Evolutionary conservation across 257 asterid species (phyloP), one percentile per base, ranked within the genome.

Genomic region (Craterostigma plantagineum): DNA sequence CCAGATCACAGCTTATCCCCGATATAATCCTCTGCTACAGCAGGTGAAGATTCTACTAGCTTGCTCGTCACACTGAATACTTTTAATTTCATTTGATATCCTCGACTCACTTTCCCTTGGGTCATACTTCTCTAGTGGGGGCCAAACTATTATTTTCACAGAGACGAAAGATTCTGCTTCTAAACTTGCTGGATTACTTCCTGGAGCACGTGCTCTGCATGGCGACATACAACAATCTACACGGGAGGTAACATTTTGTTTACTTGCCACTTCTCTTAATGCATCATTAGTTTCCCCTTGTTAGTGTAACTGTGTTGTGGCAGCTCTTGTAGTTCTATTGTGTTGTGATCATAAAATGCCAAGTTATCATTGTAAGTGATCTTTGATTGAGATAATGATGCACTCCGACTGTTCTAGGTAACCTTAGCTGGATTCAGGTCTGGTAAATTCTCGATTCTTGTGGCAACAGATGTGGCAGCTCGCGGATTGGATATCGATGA

Each of bases 401-500:
- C 42, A 33, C 27, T 13, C 14, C 47, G 38, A 48, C 58, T 54
- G 14, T 52, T 62, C 30, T 65, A 90, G 99, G 87, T 78, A 35
- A 90, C 99, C 13, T 77, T 90, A 42, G 34, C 63, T 38, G 94
- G 91, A 49, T 90, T 90, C 59, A 77, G 95, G 69, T 74, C 91
- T 34, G 99, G 95, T 33, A 79, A 79, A 56, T 90, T 90, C 63
- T 39, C 52, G 23, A 79, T 81, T n/a, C 76, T 90, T 41, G 99
- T 90, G 45, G 95, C 95, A 51, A 90, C 99, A 16, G 83, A 90
- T 65, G 95, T 90, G 9, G 99, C 94, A 7, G 99, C 99, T 10
- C 78, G 99, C 42, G 99, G 99, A 14, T 67, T 90, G 67, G 99
- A 90, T 61, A 90, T 90, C 37, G 84, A 90, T 41, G 81, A 90